These are phyloP conservation scores for Colletotrichum viniferum DNA, from an alignment of 2,329 filamentous ascomycete species.

Conservation along the genomic window DNA sequence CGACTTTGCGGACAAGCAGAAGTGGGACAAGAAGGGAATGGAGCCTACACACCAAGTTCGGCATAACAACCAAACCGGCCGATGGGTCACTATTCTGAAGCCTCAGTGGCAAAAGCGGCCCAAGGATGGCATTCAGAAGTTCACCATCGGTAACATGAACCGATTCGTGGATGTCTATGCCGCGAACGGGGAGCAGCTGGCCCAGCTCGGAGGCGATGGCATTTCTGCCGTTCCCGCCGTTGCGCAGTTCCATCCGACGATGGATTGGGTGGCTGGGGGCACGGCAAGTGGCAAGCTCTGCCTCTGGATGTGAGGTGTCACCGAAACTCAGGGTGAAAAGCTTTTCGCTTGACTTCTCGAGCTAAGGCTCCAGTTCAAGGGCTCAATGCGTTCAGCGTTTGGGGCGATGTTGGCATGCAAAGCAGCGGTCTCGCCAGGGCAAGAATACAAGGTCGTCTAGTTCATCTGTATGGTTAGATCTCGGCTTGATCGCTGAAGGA, in stretches of 20 bases:
- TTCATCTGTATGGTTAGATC: not conserved
- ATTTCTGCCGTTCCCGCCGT: conserved; percentile 96
- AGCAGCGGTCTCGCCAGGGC: not conserved
- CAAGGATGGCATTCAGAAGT: conserved; percentile 79
- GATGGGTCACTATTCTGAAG: conserved; percentile 86
- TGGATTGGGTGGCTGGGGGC: conserved; percentile 91
- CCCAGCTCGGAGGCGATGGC: conserved; percentile 84
- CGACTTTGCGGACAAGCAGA: conserved; percentile 67
- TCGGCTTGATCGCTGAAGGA: not conserved
- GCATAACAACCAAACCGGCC: conserved; percentile 95
- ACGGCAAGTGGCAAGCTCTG: conserved; percentile 92
- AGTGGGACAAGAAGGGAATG: conserved; percentile 68
- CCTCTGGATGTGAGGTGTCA: conserved; percentile 74
- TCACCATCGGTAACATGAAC: conserved; percentile 97
- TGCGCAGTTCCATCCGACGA: conserved; percentile 83
- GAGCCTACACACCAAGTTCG: conserved; percentile 60
- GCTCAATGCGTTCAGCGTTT: too few species aligned
- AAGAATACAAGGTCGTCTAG: not conserved
- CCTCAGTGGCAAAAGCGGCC: conserved; percentile 89
- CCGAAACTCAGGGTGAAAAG: not conserved
- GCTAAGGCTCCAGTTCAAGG: not conserved
- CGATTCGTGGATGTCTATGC: conserved; percentile 93
- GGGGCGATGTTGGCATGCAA: not conserved
- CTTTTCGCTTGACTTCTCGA: not conserved
- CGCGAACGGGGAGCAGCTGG: conserved; percentile 81